These are phyloP conservation scores for Ceratonia siliqua DNA, from an alignment of 306 rosid species.

Conservation along the genomic window DNA sequence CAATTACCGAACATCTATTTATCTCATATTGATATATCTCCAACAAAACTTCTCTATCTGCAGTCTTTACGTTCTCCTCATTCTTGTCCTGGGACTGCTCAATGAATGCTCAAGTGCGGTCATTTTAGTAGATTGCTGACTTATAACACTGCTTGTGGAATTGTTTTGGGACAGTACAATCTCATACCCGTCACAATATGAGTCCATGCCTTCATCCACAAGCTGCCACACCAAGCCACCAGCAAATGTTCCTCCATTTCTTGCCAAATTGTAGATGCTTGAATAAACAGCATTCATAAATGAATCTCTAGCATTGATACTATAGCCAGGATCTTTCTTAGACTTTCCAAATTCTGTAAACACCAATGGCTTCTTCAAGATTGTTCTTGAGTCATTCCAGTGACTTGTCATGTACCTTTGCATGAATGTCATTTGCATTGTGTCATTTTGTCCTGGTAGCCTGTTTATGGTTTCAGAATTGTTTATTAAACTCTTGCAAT, in stretches of 20 bases:
- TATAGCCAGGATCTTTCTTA: not conserved
- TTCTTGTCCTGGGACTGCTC: too few species aligned
- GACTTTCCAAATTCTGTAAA: not conserved
- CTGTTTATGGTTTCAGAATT: slow-evolving; percentile 21
- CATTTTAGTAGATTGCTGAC: slow-evolving; percentile 50
- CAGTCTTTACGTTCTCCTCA: too few species aligned
- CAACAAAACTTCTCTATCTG: too few species aligned
- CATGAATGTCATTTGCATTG: slow-evolving; percentile 44
- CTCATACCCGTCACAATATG: slow-evolving; percentile 48
- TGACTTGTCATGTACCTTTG: slow-evolving; percentile 45
- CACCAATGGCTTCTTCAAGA: slow-evolving; percentile 54
- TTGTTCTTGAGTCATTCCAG: slow-evolving; percentile 45
- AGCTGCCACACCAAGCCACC: slow-evolving; percentile 62
- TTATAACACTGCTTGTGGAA: slow-evolving; percentile 38
- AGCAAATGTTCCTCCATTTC: slow-evolving; percentile 43
- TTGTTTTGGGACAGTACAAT: slow-evolving; percentile 49
- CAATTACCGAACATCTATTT: too few species aligned
- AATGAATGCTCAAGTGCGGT: slow-evolving; percentile 27
- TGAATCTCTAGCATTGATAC: not conserved
- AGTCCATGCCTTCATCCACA: slow-evolving; percentile 52
- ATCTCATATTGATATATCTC: too few species aligned
- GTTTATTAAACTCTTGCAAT: not conserved
- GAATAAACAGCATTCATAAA: slow-evolving; percentile 34
- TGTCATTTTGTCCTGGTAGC: slow-evolving; percentile 43
- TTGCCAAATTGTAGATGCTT: slow-evolving; percentile 39